Evolutionary conservation across 2,329 filamentous ascomycete genomes (phyloP).

Genomic region (Fusarium marasasianum): DNA sequence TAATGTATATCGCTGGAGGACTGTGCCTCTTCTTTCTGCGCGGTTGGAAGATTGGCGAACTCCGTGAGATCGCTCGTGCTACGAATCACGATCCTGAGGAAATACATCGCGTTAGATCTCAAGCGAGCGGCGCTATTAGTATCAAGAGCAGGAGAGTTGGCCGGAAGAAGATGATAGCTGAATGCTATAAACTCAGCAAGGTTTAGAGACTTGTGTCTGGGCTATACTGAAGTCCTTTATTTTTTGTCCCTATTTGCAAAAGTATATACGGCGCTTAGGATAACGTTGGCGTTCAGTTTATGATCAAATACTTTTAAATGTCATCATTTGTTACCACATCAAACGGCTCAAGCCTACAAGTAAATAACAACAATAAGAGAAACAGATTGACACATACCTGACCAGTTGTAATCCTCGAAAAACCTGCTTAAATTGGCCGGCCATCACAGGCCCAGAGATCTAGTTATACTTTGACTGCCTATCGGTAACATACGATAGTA

Average conservation of each 20-base stretch:
- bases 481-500: not conserved
- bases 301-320: not conserved
- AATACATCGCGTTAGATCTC: slow-evolving; percentile 45
- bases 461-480: not conserved
- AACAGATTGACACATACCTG: not conserved
- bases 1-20: slow-evolving; percentile 66
- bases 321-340: no score
- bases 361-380: not conserved
- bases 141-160: slow-evolving; percentile 44
- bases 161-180: slow-evolving; percentile 46
- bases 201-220: slow-evolving; percentile 32
- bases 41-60: slow-evolving; percentile 52
- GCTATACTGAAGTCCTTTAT: not conserved
- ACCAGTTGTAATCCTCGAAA: not conserved
- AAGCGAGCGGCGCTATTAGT: slow-evolving; percentile 44
- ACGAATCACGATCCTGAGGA: slow-evolving; percentile 44
- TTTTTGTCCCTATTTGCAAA: not conserved
- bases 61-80: slow-evolving; percentile 45
- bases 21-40: slow-evolving; percentile 47
- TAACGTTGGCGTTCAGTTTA: not conserved
- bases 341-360: not conserved
- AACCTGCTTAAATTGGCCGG: not conserved
- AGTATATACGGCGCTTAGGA: not conserved
- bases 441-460: not conserved
- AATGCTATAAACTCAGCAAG: slow-evolving; percentile 44